Conservation (phyloP, 805 yeast genomes). For the Nakazawaea holstii region DNA sequence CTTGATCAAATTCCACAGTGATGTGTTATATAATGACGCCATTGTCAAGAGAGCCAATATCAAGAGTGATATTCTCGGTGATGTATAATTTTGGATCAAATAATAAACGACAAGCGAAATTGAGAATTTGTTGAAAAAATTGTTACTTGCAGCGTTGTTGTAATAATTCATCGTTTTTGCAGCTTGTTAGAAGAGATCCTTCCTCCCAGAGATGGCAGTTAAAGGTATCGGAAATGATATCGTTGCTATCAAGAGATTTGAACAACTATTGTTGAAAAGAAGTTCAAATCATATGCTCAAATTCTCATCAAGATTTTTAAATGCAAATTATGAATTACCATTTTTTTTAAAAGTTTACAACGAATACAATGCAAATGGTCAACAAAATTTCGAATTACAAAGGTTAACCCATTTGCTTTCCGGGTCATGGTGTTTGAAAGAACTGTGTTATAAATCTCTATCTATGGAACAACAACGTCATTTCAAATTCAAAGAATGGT, state of each 20-base stretch:
- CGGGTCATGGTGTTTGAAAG: constrained; percentile 69
- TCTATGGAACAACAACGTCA: constrained; percentile 39
- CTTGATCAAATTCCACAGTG: constrained; percentile 13
- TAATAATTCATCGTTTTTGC: neutral
- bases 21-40: constrained; percentile 21
- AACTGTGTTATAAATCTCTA: constrained; percentile 64
- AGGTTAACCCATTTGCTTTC: constrained; percentile 32
- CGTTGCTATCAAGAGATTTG: neutral
- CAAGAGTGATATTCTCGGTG: neutral
- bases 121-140: constrained; percentile 21
- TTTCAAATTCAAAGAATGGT: constrained; percentile 61
- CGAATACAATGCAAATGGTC: neutral
- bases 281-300: neutral
- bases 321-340: neutral
- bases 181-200: too few relatives aligned
- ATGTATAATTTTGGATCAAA: constrained; percentile 12
- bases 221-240: constrained; percentile 9
- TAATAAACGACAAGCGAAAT: constrained; percentile 24
- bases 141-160: neutral
- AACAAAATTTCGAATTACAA: neutral
- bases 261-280: constrained; percentile 1
- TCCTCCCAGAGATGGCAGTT: too few relatives aligned
- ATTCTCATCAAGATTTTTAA: neutral
- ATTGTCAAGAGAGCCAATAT: constrained; percentile 23
- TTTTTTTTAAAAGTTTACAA: neutral